Evolutionary conservation across 2,329 filamentous ascomycete genomes (phyloP).

Genomic region (Venturia pyrina): DNA sequence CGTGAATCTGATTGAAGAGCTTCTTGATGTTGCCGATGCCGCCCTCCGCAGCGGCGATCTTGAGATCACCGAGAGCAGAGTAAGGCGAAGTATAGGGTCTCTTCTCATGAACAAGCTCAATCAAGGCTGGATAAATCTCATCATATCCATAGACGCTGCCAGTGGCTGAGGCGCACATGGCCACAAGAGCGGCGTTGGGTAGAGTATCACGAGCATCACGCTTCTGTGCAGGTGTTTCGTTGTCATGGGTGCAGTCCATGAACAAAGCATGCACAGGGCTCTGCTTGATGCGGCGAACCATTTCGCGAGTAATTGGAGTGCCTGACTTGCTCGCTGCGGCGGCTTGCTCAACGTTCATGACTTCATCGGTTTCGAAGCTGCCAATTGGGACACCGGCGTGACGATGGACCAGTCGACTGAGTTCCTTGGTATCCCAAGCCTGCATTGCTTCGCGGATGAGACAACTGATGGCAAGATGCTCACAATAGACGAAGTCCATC

Average conservation of each 20-base stretch:
- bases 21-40: constrained; percentile 90
- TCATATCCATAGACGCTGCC: constrained; percentile 98
- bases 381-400: constrained; percentile 92
- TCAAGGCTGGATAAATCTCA: constrained; percentile 83
- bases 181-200: constrained; percentile 85
- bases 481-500: constrained; percentile 93
- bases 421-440: constrained; percentile 86
- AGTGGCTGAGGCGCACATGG: constrained; percentile 89
- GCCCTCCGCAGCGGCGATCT: constrained; percentile 59
- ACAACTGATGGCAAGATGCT: constrained; percentile 79
- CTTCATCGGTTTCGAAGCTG: constrained; percentile 90
- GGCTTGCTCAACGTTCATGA: constrained; percentile 50
- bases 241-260: constrained; percentile 99
- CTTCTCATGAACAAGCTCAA: constrained; percentile 89
- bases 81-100: constrained; percentile 71
- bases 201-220: constrained; percentile 88
- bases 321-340: constrained; percentile 21
- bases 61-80: constrained; percentile 48
- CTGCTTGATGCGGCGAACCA: constrained; percentile 73
- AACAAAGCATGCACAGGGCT: constrained; percentile 87
- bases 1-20: constrained; percentile 88
- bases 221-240: constrained; percentile 92
- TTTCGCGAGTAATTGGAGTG: constrained; percentile 41
- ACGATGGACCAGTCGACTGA: constrained; percentile 85
- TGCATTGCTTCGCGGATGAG: constrained; percentile 98